Base-by-base conservation (phyloP, 2,329 filamentous ascomycete genomes). In the Trichoderma koningii region DNA sequence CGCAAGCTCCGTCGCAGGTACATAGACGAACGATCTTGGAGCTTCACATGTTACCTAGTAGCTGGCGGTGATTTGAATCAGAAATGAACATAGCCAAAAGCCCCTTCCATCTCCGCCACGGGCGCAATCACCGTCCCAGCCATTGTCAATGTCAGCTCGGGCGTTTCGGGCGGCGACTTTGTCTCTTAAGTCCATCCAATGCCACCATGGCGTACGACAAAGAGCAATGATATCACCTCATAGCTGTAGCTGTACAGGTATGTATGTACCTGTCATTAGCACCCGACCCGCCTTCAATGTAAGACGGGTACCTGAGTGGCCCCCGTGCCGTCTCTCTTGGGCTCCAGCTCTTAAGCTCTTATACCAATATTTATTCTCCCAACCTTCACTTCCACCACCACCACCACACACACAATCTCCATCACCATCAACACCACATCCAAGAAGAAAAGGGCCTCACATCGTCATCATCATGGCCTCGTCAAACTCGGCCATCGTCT, bases 401-500 rank as follows among this genome's bases (percentile, higher is more conserved):
- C 23, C 17, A 30, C 48, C 34, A 38, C 34, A 30, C 34, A 52
- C 26, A 28, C 26, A 19, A 19, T n/a, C 17, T 15, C 9, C 48
- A 51, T 30, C 48, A 2, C 17, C 50, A 38, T 45, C 55, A 56
- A 28, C 45, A n/a, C 12, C 12, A 34, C 2, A 34, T 3, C 3
- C 3, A 34, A 34, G 7, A 10, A 10, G 7, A 3, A 10, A n/a
- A n/a, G n/a, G n/a, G 3, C 30, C 9, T 9, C 19, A 38, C 21
- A 23, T 23, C 21, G 21, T 23, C 21, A 23, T 23, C 21, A 42
- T 14, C 45, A 67, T 55, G 62, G 63, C 60, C 47, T 26, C n/a
- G n/a, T n/a, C 66, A 23, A 45, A 64, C 52, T 66, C 66, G 14
- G 80, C 82, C 69, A 80, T 81, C 67, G 74, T 90, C 66, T 83